These are phyloP conservation scores for Debaryomyces coudertii DNA, from an alignment of 1,139 yeast species.

Conservation along the genomic window DNA sequence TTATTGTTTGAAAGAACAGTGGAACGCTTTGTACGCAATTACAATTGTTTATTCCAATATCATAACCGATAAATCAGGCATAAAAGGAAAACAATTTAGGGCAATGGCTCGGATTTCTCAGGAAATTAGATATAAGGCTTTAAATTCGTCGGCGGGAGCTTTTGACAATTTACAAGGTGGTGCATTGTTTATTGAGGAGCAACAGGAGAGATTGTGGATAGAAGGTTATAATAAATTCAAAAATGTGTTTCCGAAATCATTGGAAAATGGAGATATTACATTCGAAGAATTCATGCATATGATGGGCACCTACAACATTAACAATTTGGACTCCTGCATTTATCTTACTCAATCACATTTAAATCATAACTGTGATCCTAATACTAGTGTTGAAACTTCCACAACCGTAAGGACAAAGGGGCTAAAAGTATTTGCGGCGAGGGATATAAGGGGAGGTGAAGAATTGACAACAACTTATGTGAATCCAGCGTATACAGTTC, in stretches of 20 bases:
- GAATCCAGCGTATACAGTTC: slow-evolving; percentile 64
- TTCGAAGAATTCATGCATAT: slow-evolving; percentile 61
- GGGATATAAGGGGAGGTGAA: slow-evolving; percentile 63
- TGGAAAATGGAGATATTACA: slow-evolving; percentile 33
- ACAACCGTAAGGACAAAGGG: slow-evolving; percentile 53
- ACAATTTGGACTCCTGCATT: slow-evolving; percentile 67
- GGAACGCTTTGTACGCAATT: slow-evolving; percentile 71
- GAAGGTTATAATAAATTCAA: slow-evolving; percentile 56
- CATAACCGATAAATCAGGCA: slow-evolving; percentile 48
- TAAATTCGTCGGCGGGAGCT: slow-evolving; percentile 60
- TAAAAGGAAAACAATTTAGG: slow-evolving; percentile 47
- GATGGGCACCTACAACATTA: slow-evolving; percentile 74
- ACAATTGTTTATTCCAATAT: slow-evolving; percentile 58
- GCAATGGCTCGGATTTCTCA: slow-evolving; percentile 76
- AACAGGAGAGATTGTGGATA: slow-evolving; percentile 63
- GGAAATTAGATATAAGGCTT: slow-evolving; percentile 61
- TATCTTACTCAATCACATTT: slow-evolving; percentile 68
- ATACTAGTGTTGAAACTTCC: slow-evolving; percentile 56
- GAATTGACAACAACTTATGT: slow-evolving; percentile 75
- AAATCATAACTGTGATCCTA: slow-evolving; percentile 79
- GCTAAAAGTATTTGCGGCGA: slow-evolving; percentile 60
- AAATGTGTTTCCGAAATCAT: slow-evolving; percentile 50
- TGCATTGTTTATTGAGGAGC: slow-evolving; percentile 54
- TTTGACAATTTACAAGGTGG: slow-evolving; percentile 55
- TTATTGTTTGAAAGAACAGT: slow-evolving; percentile 64